Conservation (phyloP, 345 rosid species). For the Schrenkiella parvula region DNA sequence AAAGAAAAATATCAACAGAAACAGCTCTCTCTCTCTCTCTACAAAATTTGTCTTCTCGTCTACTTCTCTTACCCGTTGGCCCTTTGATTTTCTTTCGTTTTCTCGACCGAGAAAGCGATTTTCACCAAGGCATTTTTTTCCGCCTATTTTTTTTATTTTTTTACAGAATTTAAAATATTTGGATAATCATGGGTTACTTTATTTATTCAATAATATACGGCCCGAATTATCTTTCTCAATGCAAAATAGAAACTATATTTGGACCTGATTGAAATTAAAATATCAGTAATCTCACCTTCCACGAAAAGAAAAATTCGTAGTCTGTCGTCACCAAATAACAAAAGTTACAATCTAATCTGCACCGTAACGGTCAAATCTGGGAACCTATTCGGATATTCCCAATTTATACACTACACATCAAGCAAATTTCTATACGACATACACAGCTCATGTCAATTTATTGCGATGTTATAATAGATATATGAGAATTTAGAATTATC, state of each 20-base stretch:
- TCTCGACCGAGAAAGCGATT: conserved; percentile 24
- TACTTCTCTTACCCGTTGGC: conserved; percentile 26
- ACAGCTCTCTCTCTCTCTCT: not conserved
- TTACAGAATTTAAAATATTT: conserved; percentile 18
- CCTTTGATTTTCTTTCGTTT: conserved; percentile 12
- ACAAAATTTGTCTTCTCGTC: conserved; percentile 3
- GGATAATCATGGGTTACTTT: conserved; percentile 18
- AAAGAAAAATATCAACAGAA: not conserved
- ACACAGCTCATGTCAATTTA: not conserved
- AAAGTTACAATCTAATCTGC: not conserved
- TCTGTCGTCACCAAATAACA: not conserved
- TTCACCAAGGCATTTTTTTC: conserved; percentile 19
- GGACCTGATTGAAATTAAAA: not conserved
- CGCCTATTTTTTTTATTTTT: conserved; percentile 9
- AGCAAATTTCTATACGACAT: not conserved
- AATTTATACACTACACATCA: not conserved
- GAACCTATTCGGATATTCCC: conserved; percentile 16
- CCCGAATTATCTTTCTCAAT: not conserved
- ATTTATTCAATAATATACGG: conserved; percentile 8
- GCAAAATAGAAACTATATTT: not conserved
- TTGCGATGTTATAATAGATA: not conserved
- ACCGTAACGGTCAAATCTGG: conserved; percentile 16
- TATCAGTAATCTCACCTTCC: not conserved
- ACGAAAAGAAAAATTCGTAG: not conserved
- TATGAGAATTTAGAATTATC: not conserved